Percentiles rank a stretch among this genome's conserved stretches.
Conservation (phyloP, 495 filamentous ascomycete genomes). For the Aspergillus haitiensis region DNA sequence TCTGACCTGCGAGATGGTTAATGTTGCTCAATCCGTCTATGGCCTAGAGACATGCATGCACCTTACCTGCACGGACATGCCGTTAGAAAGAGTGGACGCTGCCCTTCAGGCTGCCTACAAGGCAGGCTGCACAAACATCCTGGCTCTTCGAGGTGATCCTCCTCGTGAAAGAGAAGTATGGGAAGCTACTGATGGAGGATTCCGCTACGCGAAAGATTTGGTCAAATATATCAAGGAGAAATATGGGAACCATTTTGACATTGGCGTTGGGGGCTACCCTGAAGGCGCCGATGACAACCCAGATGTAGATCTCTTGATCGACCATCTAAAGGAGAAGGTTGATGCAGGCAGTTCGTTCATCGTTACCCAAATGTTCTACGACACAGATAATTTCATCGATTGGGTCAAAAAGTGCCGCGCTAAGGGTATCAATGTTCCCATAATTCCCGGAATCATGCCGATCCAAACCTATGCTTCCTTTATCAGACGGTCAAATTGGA, state of each 20-base stretch:
- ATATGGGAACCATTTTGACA: slow-evolving; percentile 96
- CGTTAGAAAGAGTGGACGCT: slow-evolving; percentile 80
- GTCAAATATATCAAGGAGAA: slow-evolving; percentile 86
- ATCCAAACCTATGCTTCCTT: slow-evolving; percentile 95
- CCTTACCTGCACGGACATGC: slow-evolving; percentile 98
- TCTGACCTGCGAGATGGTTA: slow-evolving; percentile 96
- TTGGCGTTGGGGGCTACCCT: slow-evolving; percentile 96
- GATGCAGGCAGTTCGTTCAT: slow-evolving; percentile 93
- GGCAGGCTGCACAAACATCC: slow-evolving; percentile 95
- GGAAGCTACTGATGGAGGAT: slow-evolving; percentile 81
- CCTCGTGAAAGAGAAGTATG: slow-evolving; percentile 93
- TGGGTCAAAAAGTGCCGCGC: slow-evolving; percentile 87
- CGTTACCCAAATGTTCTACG: slow-evolving; percentile 99
- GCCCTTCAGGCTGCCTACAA: slow-evolving; percentile 89
- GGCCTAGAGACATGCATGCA: slow-evolving; percentile 99
- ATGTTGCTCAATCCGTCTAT: slow-evolving; percentile 92
- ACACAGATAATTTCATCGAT: slow-evolving; percentile 86
- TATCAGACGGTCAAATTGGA: slow-evolving; percentile 83
- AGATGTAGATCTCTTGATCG: slow-evolving; percentile 78
- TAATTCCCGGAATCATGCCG: slow-evolving; percentile 98
- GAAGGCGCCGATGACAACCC: slow-evolving; percentile 93
- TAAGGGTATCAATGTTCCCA: slow-evolving; percentile 82
- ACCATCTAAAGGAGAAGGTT: slow-evolving; percentile 96
- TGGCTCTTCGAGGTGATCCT: slow-evolving; percentile 92
- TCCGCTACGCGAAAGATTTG: slow-evolving; percentile 89